These are phyloP conservation scores for Hippophae tibetana DNA, from an alignment of 306 rosid genomes.

Conservation along the genomic window DNA sequence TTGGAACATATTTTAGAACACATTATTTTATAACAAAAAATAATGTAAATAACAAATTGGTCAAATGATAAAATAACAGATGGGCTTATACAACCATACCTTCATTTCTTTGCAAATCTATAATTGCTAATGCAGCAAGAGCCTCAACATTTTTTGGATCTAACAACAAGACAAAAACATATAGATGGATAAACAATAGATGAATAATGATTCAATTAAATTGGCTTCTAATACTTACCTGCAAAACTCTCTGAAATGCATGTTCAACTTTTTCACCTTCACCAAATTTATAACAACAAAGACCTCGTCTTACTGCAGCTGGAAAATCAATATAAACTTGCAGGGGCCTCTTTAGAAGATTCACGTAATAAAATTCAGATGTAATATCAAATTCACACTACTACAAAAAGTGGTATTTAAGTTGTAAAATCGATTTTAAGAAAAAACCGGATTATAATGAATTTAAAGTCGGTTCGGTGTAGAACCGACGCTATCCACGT, in stretches of 20 bases:
- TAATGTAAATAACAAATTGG: not conserved
- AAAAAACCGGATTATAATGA: too few relatives aligned
- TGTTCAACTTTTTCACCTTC: constrained; percentile 86
- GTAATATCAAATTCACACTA: constrained; percentile 20
- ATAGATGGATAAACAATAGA: constrained; percentile 21
- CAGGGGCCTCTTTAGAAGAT: constrained; percentile 59
- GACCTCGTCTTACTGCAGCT: constrained; percentile 94
- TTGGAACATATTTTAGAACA: not conserved
- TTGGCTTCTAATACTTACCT: constrained; percentile 34
- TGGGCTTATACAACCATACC: constrained; percentile 32
- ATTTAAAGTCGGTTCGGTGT: too few relatives aligned
- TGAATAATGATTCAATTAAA: constrained; percentile 18
- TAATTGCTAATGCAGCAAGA: constrained; percentile 91
- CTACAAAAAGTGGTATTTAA: too few relatives aligned
- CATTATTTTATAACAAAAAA: not conserved
- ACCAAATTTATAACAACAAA: constrained; percentile 90
- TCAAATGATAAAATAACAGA: constrained; percentile 3
- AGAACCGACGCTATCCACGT: too few relatives aligned
- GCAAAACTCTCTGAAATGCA: too few relatives aligned
- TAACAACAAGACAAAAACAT: constrained; percentile 44
- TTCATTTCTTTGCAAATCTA: constrained; percentile 75
- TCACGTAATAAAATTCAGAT: constrained; percentile 28
- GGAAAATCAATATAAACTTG: constrained; percentile 80
- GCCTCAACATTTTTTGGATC: constrained; percentile 97
- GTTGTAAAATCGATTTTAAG: too few relatives aligned